A percentile compares a stretch with the other conserved stretches of the same genome.
Conservation (phyloP, 306 rosid species). For the Prunus mongolica region DNA sequence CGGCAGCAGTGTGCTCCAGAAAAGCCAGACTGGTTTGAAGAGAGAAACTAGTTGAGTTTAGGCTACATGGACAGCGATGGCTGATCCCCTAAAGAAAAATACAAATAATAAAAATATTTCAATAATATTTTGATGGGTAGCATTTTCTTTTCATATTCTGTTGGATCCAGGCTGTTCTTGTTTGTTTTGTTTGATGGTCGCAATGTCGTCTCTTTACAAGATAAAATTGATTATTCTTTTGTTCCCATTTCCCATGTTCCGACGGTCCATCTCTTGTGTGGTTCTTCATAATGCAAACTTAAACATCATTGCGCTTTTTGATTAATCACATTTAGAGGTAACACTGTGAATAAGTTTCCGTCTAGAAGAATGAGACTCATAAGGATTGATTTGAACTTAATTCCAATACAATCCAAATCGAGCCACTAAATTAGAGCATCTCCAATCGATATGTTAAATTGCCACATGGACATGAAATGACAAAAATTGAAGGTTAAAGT, state of each 20-base stretch:
- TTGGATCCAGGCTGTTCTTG: constrained; percentile 16
- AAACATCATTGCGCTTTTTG: not conserved
- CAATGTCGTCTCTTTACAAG: not conserved
- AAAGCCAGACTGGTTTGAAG: constrained; percentile 2
- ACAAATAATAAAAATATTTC: constrained; percentile 1
- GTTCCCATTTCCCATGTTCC: constrained; percentile 3
- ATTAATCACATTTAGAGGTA: not conserved
- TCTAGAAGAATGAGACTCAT: too few species aligned
- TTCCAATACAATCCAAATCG: too few species aligned
- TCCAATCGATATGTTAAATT: too few species aligned
- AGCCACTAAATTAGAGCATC: too few species aligned
- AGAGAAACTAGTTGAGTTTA: not conserved
- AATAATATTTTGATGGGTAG: constrained; percentile 8
- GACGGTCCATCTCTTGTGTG: not conserved
- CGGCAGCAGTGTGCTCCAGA: constrained; percentile 9
- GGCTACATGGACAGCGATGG: constrained; percentile 14
- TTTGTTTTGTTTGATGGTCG: not conserved
- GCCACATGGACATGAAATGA: too few species aligned
- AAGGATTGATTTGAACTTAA: too few species aligned
- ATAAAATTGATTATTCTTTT: not conserved
- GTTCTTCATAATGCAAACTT: not conserved
- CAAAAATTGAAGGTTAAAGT: too few species aligned
- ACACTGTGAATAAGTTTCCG: too few species aligned
- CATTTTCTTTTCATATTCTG: constrained; percentile 15
- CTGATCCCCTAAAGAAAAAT: not conserved